Evolutionary conservation across 176 grass and related monocot genomes (phyloP).

Genomic region (Carex cristatella): DNA sequence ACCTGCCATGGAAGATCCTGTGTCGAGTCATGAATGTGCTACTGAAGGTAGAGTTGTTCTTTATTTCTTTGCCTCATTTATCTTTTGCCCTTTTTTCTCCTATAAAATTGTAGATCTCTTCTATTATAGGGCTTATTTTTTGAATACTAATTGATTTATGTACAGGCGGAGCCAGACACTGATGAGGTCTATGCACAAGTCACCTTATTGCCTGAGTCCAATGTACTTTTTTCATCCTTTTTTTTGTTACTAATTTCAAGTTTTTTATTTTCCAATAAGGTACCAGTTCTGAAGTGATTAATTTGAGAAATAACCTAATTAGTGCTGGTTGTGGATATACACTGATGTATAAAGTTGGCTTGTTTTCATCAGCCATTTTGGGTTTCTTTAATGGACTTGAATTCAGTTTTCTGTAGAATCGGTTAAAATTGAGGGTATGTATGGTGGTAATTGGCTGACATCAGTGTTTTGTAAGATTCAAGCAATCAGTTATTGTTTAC

Average conservation of each 20-base stretch:
- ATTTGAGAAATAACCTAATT: neutral
- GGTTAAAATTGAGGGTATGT: neutral
- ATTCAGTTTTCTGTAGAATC: neutral
- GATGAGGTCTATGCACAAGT: slow-evolving; percentile 95
- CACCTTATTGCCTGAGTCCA: slow-evolving; percentile 62
- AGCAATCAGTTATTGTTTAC: neutral
- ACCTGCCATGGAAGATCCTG: slow-evolving; percentile 79
- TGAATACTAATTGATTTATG: neutral
- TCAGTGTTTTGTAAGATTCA: neutral
- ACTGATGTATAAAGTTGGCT: neutral
- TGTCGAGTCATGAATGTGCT: slow-evolving; percentile 79
- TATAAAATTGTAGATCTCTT: neutral
- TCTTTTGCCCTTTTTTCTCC: slow-evolving; percentile 1
- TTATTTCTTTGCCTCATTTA: neutral
- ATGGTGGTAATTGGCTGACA: neutral
- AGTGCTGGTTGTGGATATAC: neutral
- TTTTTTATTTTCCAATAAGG: neutral
- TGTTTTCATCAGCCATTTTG: neutral
- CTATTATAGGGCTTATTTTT: slow-evolving; percentile 4
- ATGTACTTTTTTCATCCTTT: slow-evolving; percentile 34
- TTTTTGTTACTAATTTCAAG: neutral
- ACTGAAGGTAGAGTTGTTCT: slow-evolving; percentile 50
- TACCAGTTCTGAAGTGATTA: neutral
- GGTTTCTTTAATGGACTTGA: neutral
- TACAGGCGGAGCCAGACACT: slow-evolving; percentile 74